A percentile compares a stretch with the other conserved stretches of the same genome.
These are phyloP conservation scores for Hylodesmum podocarpum DNA, from an alignment of 306 rosid genomes.

Conservation along the genomic window DNA sequence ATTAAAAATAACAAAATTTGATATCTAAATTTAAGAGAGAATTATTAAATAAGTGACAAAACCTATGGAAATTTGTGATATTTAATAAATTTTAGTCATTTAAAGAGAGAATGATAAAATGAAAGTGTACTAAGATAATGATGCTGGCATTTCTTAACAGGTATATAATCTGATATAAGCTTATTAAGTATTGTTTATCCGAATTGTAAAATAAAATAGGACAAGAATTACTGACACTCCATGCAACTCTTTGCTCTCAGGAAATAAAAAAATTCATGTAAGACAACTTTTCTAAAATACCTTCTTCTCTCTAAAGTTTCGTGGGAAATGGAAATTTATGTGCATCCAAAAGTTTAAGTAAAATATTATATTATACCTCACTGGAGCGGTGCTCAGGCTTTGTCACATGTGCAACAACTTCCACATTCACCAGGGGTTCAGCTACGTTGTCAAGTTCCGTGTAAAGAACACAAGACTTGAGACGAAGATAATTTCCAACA, in stretches of 20 bases:
- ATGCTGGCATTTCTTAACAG: no score
- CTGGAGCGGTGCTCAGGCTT: conserved; percentile 79
- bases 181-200: not conserved
- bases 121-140: no score
- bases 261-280: not conserved
- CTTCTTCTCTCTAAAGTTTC: not conserved
- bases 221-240: not conserved
- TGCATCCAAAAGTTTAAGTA: not conserved
- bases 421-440: conserved; percentile 71
- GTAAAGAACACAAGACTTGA: conserved; percentile 79
- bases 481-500: conserved; percentile 83
- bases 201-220: not conserved
- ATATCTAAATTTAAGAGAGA: no score
- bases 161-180: not conserved
- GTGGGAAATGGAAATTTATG: not conserved
- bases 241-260: not conserved
- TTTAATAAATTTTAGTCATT: no score
- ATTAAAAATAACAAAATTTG: no score
- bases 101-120: no score
- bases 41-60: no score
- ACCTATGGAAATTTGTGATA: no score
- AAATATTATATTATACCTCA: conserved; percentile 51
- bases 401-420: conserved; percentile 84
- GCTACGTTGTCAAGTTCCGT: conserved; percentile 61
- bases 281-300: not conserved